These are phyloP conservation scores for Phialophora verrucosa DNA, from an alignment of 2,329 filamentous ascomycete species.

Conservation along the genomic window DNA sequence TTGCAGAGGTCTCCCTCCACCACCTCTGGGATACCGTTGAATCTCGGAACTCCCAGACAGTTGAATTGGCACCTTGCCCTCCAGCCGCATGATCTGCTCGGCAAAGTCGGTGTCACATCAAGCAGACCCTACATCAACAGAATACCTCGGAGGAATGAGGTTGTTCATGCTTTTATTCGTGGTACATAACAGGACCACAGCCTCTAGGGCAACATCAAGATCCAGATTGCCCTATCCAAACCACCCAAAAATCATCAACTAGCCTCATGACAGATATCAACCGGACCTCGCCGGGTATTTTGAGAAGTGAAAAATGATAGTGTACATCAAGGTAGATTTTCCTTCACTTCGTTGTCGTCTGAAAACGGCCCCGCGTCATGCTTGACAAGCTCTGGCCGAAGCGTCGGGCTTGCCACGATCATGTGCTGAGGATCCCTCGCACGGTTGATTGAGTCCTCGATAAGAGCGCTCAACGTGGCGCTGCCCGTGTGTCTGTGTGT, in stretches of 20 bases:
- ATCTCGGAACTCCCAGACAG: background rate
- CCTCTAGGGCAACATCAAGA: slow-evolving; percentile 12
- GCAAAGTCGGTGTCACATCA: background rate
- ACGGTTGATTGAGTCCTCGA: slow-evolving; percentile 42
- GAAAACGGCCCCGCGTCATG: slow-evolving; percentile 51
- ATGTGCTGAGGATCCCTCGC: slow-evolving; percentile 34
- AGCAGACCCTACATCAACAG: background rate
- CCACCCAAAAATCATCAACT: slow-evolving; percentile 27
- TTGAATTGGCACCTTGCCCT: background rate
- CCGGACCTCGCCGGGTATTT: slow-evolving; percentile 4
- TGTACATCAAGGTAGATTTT: slow-evolving; percentile 35
- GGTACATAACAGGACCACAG: slow-evolving; percentile 1
- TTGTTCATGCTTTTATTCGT: slow-evolving; percentile 18
- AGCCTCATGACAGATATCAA: slow-evolving; percentile 24
- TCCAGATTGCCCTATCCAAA: slow-evolving; percentile 20
- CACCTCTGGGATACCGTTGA: background rate
- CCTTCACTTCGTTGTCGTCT: slow-evolving; percentile 51
- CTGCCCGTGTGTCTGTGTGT: slow-evolving; percentile 39
- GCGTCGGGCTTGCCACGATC: slow-evolving; percentile 29
- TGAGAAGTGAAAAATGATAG: slow-evolving; percentile 20
- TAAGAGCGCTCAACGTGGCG: slow-evolving; percentile 43
- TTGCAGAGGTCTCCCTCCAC: background rate
- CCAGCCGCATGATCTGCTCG: background rate
- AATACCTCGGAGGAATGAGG: background rate
- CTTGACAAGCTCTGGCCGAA: slow-evolving; percentile 40